Evolutionary conservation across 305 asterid species (phyloP), one percentile per base, ranked within the genome.

Genomic region (Caryopteris hybrid): DNA sequence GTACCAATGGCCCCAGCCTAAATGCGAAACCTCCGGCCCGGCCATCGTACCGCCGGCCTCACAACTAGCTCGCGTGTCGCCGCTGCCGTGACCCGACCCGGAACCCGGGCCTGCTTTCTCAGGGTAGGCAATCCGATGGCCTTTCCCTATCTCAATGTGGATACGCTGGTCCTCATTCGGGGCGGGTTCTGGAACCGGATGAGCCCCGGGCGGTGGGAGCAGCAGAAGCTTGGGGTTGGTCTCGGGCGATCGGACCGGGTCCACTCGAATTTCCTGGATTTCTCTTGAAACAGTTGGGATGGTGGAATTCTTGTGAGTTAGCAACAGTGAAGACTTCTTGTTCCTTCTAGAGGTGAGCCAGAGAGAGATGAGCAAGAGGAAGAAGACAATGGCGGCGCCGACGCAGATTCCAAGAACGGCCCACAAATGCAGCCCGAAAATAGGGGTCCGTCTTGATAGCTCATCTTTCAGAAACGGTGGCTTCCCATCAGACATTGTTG

Each of bases 1-100:
- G 45, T 88, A 92, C 97, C 98, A 92, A 71, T 88, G 96, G 6
- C 98, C 98, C 98, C 98, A 92, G 17, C 98, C 97, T 84, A 92
- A 78, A 79, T 88, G 97, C 18, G 96, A 92, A 50, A 93, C 97
- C 81, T 86, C 94, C 27, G 98, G 95, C 16, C 85, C 94, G 31
- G 31, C 41, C 41, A 20, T 68, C 65, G 20, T 63, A 14, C 46
- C 16, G 3, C 71, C 78, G 64, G 56, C 66, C 50, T 85, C 96
- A 2, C 60, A 81, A 12, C 71, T 72, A 31, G 72, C 18, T 16
- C 89, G 75, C 6, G 76, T 68, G 61, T 83, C 90, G 6, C 84
- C 80, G 68, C 89, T 73, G 59, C 85, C 93, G 17, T 78, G 69
- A 0, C 79, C 83, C 21, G 80, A 12, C 6, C 80, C n/a, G n/a